Base-by-base conservation (phyloP, 2,329 filamentous ascomycete species). In the Cladophialophora immunda region DNA sequence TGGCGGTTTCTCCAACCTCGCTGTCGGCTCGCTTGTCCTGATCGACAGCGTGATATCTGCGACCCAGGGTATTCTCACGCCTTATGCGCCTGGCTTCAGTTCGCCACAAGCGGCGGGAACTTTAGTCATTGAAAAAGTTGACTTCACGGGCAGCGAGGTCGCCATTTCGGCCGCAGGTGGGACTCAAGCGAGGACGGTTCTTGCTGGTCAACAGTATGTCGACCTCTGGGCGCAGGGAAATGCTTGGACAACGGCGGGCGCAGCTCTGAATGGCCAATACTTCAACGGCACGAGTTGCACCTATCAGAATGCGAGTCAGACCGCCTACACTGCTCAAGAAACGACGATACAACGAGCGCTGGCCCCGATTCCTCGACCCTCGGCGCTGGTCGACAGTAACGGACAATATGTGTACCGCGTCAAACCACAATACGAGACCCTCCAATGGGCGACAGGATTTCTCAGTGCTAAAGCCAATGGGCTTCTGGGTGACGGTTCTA, bases 201-300 rank as follows among this genome's bases (percentile, higher is more conserved):
- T 83, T 9, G 71, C 75, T 25, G 80, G 80, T 9, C 77, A 79
- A 15, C 71, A 84, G 64, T 85, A 86, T 73, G 83, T 95, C 68
- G 77, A 80, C 2, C 87, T 87, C 0, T 97, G 90, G 84, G 83
- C 86, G 34, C 92, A 95, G 77, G 93, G 93, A 62, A 88, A 88
- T 64, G 82, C 86, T 58, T 92, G 93, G 78, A 82, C 74, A 9
- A 70, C 69, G 3, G 69, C 71, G 34, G 71, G 69, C 7, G 61
- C 65, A 41, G 63, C 52, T 58, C 63, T 64, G 64, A 68, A 55
- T 32, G 62, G 71, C 58, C 63, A 70, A 58, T 36, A 47, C 54
- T 70, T 73, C 71, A 67, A 73, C 58, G 65, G 72, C 22, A 72
- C 70, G n/a, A 64, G 69, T 8, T 74, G 73, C 50, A 57, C 56